These are phyloP conservation scores for Diplodia seriata DNA, from an alignment of 2,329 filamentous ascomycete species.

Conservation along the genomic window DNA sequence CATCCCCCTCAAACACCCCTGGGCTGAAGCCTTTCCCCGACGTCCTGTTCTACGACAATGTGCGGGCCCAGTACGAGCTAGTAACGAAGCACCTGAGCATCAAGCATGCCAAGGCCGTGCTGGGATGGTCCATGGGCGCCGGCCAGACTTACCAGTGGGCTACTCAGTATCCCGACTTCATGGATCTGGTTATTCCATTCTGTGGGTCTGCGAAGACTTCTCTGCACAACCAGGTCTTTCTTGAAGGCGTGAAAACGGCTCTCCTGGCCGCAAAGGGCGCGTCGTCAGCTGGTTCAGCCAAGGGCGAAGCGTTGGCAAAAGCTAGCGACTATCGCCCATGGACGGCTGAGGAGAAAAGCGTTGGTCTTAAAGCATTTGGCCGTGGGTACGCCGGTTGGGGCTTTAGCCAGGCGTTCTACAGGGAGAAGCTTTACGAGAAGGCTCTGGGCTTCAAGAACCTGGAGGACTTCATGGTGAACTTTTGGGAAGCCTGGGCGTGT, in stretches of 20 bases:
- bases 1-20: constrained; percentile 68
- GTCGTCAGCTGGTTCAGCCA: constrained; percentile 57
- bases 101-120: constrained; percentile 65
- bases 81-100: constrained; percentile 69
- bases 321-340: constrained; percentile 54
- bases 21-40: constrained; percentile 65
- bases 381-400: constrained; percentile 83
- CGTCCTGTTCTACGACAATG: constrained; percentile 72
- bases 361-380: constrained; percentile 73
- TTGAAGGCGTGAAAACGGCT: constrained; percentile 68
- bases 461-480: constrained; percentile 75
- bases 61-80: constrained; percentile 69
- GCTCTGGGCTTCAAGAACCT: constrained; percentile 70
- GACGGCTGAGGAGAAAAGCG: constrained; percentile 60
- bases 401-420: constrained; percentile 79
- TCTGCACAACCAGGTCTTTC: constrained; percentile 71
- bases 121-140: constrained; percentile 76
- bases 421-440: constrained; percentile 71
- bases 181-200: constrained; percentile 70
- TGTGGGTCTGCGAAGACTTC: constrained; percentile 70
- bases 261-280: constrained; percentile 64
- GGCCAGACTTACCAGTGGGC: constrained; percentile 71
- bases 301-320: constrained; percentile 40
- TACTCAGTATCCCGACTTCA: constrained; percentile 68
- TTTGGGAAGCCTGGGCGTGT: constrained; percentile 78